Conservation (phyloP, 257 asterid species). For the Jacaranda mimosifolia region DNA sequence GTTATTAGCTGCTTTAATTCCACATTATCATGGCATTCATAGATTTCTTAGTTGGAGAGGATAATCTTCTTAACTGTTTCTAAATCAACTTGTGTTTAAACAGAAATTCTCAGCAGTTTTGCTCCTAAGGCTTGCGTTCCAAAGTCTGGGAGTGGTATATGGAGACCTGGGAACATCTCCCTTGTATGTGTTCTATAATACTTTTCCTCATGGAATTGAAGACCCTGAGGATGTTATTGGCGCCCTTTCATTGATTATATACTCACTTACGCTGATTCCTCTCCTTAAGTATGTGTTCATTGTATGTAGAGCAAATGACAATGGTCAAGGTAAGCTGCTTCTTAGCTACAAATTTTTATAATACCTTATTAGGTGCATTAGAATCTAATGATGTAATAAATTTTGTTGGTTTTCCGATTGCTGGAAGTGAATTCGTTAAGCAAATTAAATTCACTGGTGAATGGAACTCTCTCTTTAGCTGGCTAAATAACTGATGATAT, state of each 20-base stretch:
- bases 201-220: constrained; percentile 65
- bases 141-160: constrained; percentile 70
- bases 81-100: constrained; percentile 25
- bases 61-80: constrained; percentile 14
- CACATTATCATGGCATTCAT: background rate
- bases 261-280: constrained; percentile 74
- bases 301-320: constrained; percentile 75
- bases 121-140: constrained; percentile 70
- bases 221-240: constrained; percentile 75
- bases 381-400: background rate
- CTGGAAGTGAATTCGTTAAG: background rate
- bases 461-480: background rate
- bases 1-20: background rate
- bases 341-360: background rate
- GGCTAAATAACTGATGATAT: background rate
- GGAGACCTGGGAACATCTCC: constrained; percentile 79
- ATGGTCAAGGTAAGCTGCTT: constrained; percentile 65
- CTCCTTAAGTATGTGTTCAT: constrained; percentile 78
- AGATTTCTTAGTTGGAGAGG: background rate
- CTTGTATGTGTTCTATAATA: constrained; percentile 71
- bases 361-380: background rate
- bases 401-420: background rate
- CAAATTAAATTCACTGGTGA: background rate
- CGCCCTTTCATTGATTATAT: constrained; percentile 76
- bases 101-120: constrained; percentile 64